Percentiles rank a stretch among this genome's conserved stretches.
Conservation (phyloP, 768 basidiomycete species). For the Exidia glandulosa region DNA sequence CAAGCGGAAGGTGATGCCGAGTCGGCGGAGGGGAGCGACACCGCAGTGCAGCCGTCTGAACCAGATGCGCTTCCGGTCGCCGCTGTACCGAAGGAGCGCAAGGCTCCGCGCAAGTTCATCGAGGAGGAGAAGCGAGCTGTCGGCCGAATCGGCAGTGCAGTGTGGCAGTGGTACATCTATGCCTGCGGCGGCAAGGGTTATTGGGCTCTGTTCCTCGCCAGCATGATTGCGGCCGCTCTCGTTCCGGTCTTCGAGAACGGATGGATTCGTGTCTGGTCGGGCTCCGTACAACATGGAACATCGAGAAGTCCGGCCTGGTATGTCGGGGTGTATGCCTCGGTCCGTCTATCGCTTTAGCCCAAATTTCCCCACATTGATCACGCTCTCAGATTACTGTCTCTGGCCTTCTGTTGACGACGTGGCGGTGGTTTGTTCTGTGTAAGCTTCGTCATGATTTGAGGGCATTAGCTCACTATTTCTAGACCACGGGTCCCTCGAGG, state of each 20-base stretch:
- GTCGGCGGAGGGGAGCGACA: slow-evolving; percentile 17
- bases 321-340: slow-evolving; percentile 59
- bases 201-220: slow-evolving; percentile 45
- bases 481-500: slow-evolving; percentile 73
- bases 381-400: slow-evolving; percentile 12
- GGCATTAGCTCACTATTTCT: slow-evolving; percentile 6
- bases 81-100: slow-evolving; percentile 28
- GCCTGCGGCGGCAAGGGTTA: slow-evolving; percentile 40
- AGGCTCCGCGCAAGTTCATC: slow-evolving; percentile 66
- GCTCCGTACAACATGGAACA: slow-evolving; percentile 43
- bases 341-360: slow-evolving; percentile 27
- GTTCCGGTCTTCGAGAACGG: slow-evolving; percentile 60
- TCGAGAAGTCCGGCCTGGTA: slow-evolving; percentile 44
- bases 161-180: slow-evolving; percentile 52
- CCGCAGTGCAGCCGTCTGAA: slow-evolving; percentile 9
- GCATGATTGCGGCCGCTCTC: slow-evolving; percentile 45
- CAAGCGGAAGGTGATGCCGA: slow-evolving; percentile 31
- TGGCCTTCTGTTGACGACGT: slow-evolving; percentile 47
- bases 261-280: slow-evolving; percentile 34
- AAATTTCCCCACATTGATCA: background rate
- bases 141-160: slow-evolving; percentile 52
- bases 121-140: slow-evolving; percentile 77
- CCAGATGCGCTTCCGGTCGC: slow-evolving; percentile 1
- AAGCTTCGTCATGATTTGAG: slow-evolving; percentile 13
- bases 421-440: slow-evolving; percentile 67